phyloP scores from a whole-genome alignment of 2,329 filamentous ascomycete species.

The Claviceps sorghi region DNA sequence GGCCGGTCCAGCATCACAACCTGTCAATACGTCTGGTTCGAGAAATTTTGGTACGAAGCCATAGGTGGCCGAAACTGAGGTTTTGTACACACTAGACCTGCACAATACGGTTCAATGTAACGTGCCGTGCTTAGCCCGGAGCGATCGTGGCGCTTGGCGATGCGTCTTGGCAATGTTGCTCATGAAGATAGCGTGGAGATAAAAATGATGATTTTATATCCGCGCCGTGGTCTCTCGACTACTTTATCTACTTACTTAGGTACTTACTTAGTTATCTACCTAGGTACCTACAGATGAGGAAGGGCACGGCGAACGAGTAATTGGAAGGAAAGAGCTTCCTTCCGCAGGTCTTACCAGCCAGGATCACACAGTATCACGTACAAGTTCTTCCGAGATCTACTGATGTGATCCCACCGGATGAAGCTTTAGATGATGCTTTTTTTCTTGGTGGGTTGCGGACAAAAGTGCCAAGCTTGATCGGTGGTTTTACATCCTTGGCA shows the following conservation, averaged over 20 bases:
- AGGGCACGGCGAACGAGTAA: background rate
- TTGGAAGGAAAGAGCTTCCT: background rate
- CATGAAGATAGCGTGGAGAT: background rate
- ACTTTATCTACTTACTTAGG: too few relatives aligned
- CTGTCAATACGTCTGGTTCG: background rate
- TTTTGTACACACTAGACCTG: background rate
- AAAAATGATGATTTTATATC: background rate
- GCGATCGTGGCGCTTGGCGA: background rate
- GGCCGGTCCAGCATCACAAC: background rate
- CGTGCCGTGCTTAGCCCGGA: background rate
- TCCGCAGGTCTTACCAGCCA: background rate
- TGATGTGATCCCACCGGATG: background rate
- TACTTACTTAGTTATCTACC: too few relatives aligned
- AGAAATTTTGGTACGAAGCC: background rate
- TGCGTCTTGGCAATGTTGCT: background rate
- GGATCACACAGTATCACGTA: background rate
- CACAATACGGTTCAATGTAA: background rate
- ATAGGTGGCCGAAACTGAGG: background rate
- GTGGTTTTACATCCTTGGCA: background rate
- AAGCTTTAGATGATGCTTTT: background rate
- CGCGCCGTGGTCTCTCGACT: background rate
- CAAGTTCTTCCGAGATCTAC: background rate
- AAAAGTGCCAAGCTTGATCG: constrained; percentile 1
- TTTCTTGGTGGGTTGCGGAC: background rate
- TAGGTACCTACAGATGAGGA: too few relatives aligned